Percentiles rank a stretch among this genome's conserved stretches.
These are phyloP conservation scores for Ustilago crameri DNA, from an alignment of 1,284 basidiomycete genomes.

Conservation along the genomic window DNA sequence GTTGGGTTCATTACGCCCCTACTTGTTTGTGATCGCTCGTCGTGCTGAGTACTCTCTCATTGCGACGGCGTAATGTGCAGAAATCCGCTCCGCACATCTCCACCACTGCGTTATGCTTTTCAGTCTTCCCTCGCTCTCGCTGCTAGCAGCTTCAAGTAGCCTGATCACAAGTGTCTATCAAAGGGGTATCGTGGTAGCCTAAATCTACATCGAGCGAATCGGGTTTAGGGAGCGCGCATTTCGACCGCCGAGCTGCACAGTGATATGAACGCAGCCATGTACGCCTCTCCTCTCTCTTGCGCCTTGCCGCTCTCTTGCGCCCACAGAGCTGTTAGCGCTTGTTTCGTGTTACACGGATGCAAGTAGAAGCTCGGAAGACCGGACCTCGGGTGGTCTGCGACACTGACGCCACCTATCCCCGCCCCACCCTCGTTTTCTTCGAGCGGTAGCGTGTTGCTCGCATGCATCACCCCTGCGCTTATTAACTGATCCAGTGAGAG, in stretches of 20 bases:
- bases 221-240: constrained; percentile 31
- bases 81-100: too few species aligned
- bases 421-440: background rate
- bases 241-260: constrained; percentile 33
- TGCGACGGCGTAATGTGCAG: too few species aligned
- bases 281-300: constrained; percentile 2
- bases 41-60: too few species aligned
- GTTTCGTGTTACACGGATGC: constrained; percentile 38
- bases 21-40: too few species aligned
- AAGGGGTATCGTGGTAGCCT: too few species aligned
- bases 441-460: background rate
- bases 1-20: too few species aligned
- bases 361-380: constrained; percentile 17
- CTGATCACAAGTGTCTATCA: too few species aligned
- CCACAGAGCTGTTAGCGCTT: background rate
- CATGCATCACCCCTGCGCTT: background rate
- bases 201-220: too few species aligned
- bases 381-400: constrained; percentile 29
- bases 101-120: too few species aligned
- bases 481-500: constrained; percentile 8
- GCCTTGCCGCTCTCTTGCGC: background rate
- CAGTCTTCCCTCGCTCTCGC: too few species aligned
- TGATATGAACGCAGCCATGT: constrained; percentile 23
- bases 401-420: constrained; percentile 9
- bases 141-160: too few species aligned